phyloP scores from a whole-genome alignment of 208 protist genomes.

The Herpetomonas samuelpessoai region DNA sequence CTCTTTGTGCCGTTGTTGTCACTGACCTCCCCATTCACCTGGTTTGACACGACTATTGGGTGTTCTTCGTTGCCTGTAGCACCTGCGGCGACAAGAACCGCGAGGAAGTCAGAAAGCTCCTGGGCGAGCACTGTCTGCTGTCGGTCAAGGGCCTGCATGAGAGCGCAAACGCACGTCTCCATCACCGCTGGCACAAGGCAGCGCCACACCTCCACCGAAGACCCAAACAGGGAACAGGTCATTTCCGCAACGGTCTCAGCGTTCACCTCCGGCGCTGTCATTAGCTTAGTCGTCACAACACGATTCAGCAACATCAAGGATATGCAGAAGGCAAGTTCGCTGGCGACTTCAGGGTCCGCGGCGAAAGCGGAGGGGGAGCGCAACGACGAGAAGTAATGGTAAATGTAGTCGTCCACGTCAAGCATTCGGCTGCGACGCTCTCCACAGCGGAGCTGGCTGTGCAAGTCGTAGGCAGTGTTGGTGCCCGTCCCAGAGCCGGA shows the following conservation, averaged over 20 bases:
- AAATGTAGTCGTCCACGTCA: neutral
- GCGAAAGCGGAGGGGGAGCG: conserved; percentile 10
- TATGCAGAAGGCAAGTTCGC: conserved; percentile 9
- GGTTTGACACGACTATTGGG: too few species aligned
- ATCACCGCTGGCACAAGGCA: neutral
- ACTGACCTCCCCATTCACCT: neutral
- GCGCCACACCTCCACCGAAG: neutral
- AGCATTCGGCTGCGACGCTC: neutral
- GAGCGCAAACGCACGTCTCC: neutral
- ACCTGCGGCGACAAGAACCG: neutral
- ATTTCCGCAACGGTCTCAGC: neutral
- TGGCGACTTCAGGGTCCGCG: conserved; percentile 10
- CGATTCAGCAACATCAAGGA: conserved; percentile 10
- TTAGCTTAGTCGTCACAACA: conserved; percentile 1
- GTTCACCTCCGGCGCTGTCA: too few species aligned
- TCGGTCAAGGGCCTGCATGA: neutral
- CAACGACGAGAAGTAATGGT: conserved; percentile 4
- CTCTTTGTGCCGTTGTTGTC: neutral
- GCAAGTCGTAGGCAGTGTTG: neutral
- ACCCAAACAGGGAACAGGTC: neutral
- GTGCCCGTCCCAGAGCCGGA: too few species aligned
- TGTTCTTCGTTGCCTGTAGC: neutral
- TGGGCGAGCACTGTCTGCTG: neutral
- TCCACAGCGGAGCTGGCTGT: neutral
- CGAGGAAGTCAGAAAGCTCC: conserved; percentile 3